Conservation (phyloP, 345 rosid genomes). For the Rhodamnia rubescens region DNA sequence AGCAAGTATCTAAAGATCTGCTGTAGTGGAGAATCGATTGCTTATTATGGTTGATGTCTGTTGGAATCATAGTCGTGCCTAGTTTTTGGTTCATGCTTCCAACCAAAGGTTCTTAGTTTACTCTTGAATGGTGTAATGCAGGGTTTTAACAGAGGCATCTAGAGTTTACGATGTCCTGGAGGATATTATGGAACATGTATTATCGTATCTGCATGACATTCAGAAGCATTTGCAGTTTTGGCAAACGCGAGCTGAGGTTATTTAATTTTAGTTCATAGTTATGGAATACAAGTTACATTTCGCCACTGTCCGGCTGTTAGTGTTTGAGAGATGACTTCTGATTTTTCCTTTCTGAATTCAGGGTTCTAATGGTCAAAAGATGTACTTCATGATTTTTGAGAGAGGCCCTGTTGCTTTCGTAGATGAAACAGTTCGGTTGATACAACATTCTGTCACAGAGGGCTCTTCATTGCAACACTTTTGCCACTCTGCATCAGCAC, state of each 20-base stretch:
- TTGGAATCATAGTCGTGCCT: background rate
- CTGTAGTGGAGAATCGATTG: background rate
- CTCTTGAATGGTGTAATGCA: slow-evolving; percentile 5
- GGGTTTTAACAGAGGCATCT: slow-evolving; percentile 25
- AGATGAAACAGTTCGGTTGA: slow-evolving; percentile 32
- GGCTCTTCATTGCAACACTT: slow-evolving; percentile 45
- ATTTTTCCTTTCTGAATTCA: slow-evolving; percentile 4
- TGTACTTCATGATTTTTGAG: slow-evolving; percentile 73
- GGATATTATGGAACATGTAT: slow-evolving; percentile 46
- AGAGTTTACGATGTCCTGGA: slow-evolving; percentile 45
- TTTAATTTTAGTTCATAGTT: background rate
- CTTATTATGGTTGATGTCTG: background rate
- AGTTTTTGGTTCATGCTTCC: background rate
- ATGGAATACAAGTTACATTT: background rate
- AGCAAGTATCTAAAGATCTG: background rate
- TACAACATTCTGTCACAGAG: slow-evolving; percentile 27
- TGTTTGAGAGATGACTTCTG: background rate
- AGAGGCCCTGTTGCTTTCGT: slow-evolving; percentile 83
- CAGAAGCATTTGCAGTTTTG: slow-evolving; percentile 76
- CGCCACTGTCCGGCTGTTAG: background rate
- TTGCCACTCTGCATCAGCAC: slow-evolving; percentile 47
- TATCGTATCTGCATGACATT: slow-evolving; percentile 46
- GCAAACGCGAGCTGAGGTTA: slow-evolving; percentile 73
- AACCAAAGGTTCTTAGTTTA: background rate
- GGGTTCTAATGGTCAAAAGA: slow-evolving; percentile 63